phyloP scores from a whole-genome alignment of 495 filamentous ascomycete species.

The Xylaria curta region DNA sequence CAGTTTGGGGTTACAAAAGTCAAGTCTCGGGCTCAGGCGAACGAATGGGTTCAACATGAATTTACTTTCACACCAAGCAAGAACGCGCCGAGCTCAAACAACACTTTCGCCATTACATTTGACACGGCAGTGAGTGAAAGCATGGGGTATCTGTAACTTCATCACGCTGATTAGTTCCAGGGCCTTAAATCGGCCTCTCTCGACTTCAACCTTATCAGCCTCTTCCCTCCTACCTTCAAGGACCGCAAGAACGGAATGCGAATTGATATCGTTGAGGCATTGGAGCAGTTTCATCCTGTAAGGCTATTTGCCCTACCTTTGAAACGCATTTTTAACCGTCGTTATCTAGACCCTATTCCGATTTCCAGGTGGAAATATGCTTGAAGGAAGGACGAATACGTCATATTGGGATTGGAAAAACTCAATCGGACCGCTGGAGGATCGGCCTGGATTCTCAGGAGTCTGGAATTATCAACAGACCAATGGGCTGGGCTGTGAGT shows the following conservation, averaged over 20 bases:
- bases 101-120: conserved; percentile 68
- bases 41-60: conserved; percentile 57
- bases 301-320: background rate
- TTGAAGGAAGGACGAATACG: conserved; percentile 61
- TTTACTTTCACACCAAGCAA: conserved; percentile 50
- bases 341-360: conserved; percentile 56
- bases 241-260: conserved; percentile 66
- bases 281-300: conserved; percentile 59
- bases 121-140: conserved; percentile 48
- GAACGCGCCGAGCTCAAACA: conserved; percentile 64
- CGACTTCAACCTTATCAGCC: conserved; percentile 68
- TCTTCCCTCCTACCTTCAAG: conserved; percentile 74
- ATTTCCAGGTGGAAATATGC: conserved; percentile 72
- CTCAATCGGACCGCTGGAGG: conserved; percentile 67
- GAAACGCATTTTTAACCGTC: conserved; percentile 15
- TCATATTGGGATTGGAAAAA: conserved; percentile 72
- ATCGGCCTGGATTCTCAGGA: conserved; percentile 66
- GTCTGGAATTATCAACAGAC: conserved; percentile 68
- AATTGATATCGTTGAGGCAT: conserved; percentile 61
- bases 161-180: conserved; percentile 24
- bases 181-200: conserved; percentile 53
- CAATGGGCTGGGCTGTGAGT: conserved; percentile 61
- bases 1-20: conserved; percentile 52
- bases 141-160: background rate
- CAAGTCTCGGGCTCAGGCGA: conserved; percentile 40